A percentile compares a stretch with the other conserved stretches of the same genome.
Conservation (phyloP, 768 basidiomycete genomes). For the Boletales sp. region DNA sequence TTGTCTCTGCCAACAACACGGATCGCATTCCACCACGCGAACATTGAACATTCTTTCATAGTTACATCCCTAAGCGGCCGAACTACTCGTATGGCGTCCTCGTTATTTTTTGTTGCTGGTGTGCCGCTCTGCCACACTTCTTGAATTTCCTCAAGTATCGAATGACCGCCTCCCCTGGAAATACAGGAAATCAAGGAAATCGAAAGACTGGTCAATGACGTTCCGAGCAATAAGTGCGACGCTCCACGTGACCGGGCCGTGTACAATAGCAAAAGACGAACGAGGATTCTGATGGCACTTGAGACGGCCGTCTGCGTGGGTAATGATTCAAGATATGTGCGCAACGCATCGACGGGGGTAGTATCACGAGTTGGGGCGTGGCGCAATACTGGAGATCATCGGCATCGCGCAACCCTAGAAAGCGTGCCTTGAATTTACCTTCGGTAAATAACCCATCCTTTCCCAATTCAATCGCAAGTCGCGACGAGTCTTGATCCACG, state of each 20-base stretch:
- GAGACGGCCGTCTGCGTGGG: slow-evolving; percentile 73
- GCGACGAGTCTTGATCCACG: slow-evolving; percentile 15
- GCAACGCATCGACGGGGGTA: slow-evolving; percentile 34
- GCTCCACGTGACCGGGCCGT: slow-evolving; percentile 54
- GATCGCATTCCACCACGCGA: slow-evolving; percentile 70
- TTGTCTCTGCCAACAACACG: slow-evolving; percentile 48
- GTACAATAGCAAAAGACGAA: slow-evolving; percentile 66
- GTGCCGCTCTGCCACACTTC: slow-evolving; percentile 59
- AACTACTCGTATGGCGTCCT: slow-evolving; percentile 44
- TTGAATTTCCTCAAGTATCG: slow-evolving; percentile 61
- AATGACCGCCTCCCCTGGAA: slow-evolving; percentile 73
- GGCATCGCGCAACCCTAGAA: slow-evolving; percentile 1
- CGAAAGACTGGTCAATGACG: slow-evolving; percentile 74
- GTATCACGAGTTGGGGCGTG: slow-evolving; percentile 8
- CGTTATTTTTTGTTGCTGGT: slow-evolving; percentile 3
- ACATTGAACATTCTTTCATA: slow-evolving; percentile 76
- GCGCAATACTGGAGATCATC: slow-evolving; percentile 18
- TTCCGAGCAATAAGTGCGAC: slow-evolving; percentile 79
- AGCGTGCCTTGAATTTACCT: slow-evolving; percentile 11
- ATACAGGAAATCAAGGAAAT: slow-evolving; percentile 71
- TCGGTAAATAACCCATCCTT: slow-evolving; percentile 47
- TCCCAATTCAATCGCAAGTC: slow-evolving; percentile 44
- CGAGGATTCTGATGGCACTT: slow-evolving; percentile 54
- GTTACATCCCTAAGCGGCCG: slow-evolving; percentile 71
- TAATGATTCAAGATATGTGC: slow-evolving; percentile 55